phyloP scores from a whole-genome alignment of 1,284 basidiomycete genomes.

The Cutaneotrichosporon arboriforme region DNA sequence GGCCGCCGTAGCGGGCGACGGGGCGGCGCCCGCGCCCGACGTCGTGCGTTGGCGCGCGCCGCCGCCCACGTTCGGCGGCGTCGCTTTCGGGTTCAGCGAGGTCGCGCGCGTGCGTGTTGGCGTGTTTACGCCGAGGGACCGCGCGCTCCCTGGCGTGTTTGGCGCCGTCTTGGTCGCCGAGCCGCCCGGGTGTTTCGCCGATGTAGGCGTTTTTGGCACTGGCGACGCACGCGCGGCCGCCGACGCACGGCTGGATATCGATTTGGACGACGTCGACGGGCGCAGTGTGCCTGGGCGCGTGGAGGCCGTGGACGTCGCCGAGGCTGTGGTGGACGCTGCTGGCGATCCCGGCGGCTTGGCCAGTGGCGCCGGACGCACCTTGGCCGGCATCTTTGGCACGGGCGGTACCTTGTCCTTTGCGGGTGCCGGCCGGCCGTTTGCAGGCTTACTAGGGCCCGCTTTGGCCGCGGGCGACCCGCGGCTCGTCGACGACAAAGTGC shows the following conservation, averaged over 20 bases:
- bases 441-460: background rate
- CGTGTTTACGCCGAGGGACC: background rate
- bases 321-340: slow-evolving; percentile 3
- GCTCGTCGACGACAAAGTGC: background rate
- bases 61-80: background rate
- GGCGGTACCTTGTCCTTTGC: background rate
- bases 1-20: slow-evolving; percentile 2
- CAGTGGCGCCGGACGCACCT: background rate
- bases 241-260: background rate
- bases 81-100: slow-evolving; percentile 6
- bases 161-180: background rate
- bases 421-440: background rate
- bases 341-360: background rate
- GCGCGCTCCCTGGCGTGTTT: background rate
- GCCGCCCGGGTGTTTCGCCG: too few species aligned
- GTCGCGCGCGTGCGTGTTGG: slow-evolving; percentile 6
- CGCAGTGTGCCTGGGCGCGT: background rate
- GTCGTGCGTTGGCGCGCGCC: too few species aligned
- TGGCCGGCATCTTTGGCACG: background rate
- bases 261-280: slow-evolving; percentile 5
- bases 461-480: background rate
- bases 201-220: slow-evolving; percentile 1
- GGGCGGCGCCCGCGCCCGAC: background rate
- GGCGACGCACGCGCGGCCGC: slow-evolving; percentile 2
- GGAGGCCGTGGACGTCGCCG: slow-evolving; percentile 7